Evolutionary conservation across 495 filamentous ascomycete genomes (phyloP).

Genomic region (Xylaria acuta): DNA sequence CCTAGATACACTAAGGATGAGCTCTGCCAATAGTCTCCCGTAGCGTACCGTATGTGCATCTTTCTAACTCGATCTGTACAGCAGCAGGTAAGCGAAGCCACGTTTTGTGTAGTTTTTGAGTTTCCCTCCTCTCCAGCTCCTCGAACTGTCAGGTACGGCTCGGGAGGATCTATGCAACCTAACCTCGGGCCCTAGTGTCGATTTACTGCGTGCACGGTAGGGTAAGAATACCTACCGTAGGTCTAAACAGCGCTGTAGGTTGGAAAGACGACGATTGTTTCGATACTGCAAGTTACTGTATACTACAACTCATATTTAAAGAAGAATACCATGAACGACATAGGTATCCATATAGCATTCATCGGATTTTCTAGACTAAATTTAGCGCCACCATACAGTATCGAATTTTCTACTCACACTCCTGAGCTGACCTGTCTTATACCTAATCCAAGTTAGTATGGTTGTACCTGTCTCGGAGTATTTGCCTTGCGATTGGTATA

Average conservation of each 20-base stretch:
- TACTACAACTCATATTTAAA: not conserved
- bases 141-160: not conserved
- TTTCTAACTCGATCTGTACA: too few relatives aligned
- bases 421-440: not conserved
- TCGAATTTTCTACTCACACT: not conserved
- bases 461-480: not conserved
- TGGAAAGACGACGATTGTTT: not conserved
- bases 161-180: not conserved
- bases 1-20: not conserved
- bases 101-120: too few relatives aligned
- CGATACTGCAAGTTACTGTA: not conserved
- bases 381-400: not conserved
- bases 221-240: not conserved
- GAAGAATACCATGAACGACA: not conserved
- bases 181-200: not conserved
- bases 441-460: not conserved
- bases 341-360: not conserved
- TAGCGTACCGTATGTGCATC: not conserved
- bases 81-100: not conserved
- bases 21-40: conserved; percentile 5
- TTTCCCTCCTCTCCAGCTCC: not conserved
- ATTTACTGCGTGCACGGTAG: not conserved
- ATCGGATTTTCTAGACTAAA: not conserved
- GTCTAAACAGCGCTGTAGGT: not conserved
- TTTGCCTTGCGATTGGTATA: not conserved